Evolutionary conservation across 345 rosid genomes (phyloP).

Genomic region (Boechera retrofracta): DNA sequence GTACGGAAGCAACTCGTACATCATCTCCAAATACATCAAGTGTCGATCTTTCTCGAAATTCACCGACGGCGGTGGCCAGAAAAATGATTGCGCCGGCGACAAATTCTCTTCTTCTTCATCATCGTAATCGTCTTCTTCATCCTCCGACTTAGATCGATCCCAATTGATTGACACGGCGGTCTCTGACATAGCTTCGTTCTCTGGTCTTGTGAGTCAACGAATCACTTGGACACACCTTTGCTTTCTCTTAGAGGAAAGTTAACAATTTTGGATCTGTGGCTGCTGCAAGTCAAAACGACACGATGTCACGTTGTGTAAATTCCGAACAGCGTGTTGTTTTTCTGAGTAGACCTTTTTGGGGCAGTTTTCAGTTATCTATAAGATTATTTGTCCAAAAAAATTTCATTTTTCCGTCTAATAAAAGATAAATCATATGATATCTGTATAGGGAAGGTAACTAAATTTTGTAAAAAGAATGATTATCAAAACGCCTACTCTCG

Average conservation of each 20-base stretch:
- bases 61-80: slow-evolving; percentile 26
- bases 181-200: slow-evolving; percentile 33
- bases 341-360: neutral
- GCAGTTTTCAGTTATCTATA: too few relatives aligned
- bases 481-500: too few relatives aligned
- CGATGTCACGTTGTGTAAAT: neutral
- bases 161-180: slow-evolving; percentile 25
- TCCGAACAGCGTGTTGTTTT: slow-evolving; percentile 17
- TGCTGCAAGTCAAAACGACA: slow-evolving; percentile 12
- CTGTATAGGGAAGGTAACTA: too few relatives aligned
- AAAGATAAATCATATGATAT: too few relatives aligned
- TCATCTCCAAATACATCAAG: slow-evolving; percentile 69
- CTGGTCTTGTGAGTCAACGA: slow-evolving; percentile 28
- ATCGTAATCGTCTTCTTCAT: slow-evolving; percentile 17
- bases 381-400: too few relatives aligned
- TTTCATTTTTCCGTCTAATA: too few relatives aligned
- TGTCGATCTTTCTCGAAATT: slow-evolving; percentile 66
- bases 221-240: slow-evolving; percentile 17
- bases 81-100: slow-evolving; percentile 39
- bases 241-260: slow-evolving; percentile 7
- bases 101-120: slow-evolving; percentile 46
- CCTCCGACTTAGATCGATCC: slow-evolving; percentile 11
- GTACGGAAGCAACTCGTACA: slow-evolving; percentile 74
- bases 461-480: too few relatives aligned
- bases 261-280: slow-evolving; percentile 17